Percentiles rank a stretch among this genome's conserved stretches.
phyloP scores from a whole-genome alignment of 495 filamentous ascomycete genomes.

The Penicillium maclennaniae region DNA sequence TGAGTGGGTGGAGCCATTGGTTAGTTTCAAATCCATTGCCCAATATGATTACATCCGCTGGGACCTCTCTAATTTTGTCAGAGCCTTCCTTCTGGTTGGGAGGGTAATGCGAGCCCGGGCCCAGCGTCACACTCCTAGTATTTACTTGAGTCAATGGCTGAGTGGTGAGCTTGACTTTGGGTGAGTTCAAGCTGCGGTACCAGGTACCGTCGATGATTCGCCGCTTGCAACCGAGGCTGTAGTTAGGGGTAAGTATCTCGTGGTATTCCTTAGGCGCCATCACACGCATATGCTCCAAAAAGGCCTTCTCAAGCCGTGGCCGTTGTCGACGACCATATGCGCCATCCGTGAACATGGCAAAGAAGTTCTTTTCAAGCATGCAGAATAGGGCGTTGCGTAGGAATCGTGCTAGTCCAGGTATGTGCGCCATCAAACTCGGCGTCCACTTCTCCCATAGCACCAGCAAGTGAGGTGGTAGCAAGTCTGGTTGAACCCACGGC shows the following conservation, averaged over 20 bases:
- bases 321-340: constrained; percentile 26
- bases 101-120: constrained; percentile 49
- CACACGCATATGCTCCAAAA: constrained; percentile 46
- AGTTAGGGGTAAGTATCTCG: constrained; percentile 60
- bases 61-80: constrained; percentile 40
- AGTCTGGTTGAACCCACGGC: constrained; percentile 52
- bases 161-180: constrained; percentile 55
- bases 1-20: constrained; percentile 35
- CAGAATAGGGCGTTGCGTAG: constrained; percentile 35
- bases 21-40: constrained; percentile 54
- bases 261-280: constrained; percentile 57
- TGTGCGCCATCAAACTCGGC: constrained; percentile 33
- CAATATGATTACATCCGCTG: constrained; percentile 58
- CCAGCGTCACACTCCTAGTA: constrained; percentile 49
- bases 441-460: constrained; percentile 38
- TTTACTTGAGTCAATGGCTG: constrained; percentile 48
- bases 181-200: constrained; percentile 50
- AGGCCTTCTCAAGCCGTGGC: constrained; percentile 28
- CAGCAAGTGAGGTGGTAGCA: constrained; percentile 11
- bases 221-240: constrained; percentile 60
- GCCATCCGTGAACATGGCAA: constrained; percentile 30
- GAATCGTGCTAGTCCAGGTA: constrained; percentile 42
- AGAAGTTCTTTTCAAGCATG: constrained; percentile 33
- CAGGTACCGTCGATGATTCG: constrained; percentile 55
- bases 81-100: constrained; percentile 24